Base-by-base conservation (phyloP, 371 early-diverging fungal species). In the Mortierella sp. region DNA sequence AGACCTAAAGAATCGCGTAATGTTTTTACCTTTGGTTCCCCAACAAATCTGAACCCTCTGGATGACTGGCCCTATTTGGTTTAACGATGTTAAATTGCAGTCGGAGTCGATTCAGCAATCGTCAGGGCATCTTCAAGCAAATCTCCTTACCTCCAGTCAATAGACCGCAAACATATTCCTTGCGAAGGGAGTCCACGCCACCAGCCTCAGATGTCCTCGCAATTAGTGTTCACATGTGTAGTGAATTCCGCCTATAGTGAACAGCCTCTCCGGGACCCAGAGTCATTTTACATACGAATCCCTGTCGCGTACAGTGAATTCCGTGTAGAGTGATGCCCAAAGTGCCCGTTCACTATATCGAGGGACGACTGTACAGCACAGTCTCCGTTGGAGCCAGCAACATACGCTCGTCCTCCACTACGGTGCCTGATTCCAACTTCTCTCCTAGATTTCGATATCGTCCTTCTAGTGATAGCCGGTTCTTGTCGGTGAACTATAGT, bases 401-500 rank as follows among this genome's bases (percentile, higher is more conserved):
- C 49, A 38, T 50, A 34, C 31, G 60, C 26, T 51, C 39, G 42
- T 38, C 60, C 39, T 60, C 60, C 50, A 59, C 59, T 50, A 59
- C 59, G 19, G 59, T 59, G 47, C 59, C 59, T 26, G 59, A 50
- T 39, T 38, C 50, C 41, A 48, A 59, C 39, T 59, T 59, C 46
- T 45, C 47, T 28, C 59, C 59, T 60, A 60, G 60, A 60, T 60
- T 60, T 27, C 52, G 60, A 60, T 60, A 60, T 50, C 60, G 60
- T 52, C 60, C 60, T 60, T 60, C 60, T 41, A 60, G 60, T 60
- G 60, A 60, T 60, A 0, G 60, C 60, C 60, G 60, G 27, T 50
- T 60, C 60, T 60, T 60, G 42, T 60, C 51, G 60, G 60, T 60
- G 51, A 60, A 60, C 60, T 60, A 60, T 60, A 50, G 4, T 60